A percentile compares a stretch with the other conserved stretches of the same genome.
Evolutionary conservation across 352 stramenopile genomes (phyloP).

Genomic region (Pythium myriotylum): DNA sequence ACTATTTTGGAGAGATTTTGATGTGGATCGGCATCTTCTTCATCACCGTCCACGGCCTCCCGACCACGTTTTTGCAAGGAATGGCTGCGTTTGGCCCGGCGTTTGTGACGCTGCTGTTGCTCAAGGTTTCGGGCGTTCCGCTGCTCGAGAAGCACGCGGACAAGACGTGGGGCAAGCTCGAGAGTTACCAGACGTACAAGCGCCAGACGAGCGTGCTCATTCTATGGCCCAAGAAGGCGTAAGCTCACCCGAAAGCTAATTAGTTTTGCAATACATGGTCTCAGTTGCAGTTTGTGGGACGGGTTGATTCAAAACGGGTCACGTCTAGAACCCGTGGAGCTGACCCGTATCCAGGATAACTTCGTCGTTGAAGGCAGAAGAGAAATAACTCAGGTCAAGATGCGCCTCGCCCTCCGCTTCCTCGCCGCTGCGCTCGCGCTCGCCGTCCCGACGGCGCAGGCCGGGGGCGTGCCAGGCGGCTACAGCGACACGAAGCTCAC

Average conservation of each 20-base stretch:
- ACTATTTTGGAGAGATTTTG: slow-evolving; percentile 92
- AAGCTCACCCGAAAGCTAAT: neutral
- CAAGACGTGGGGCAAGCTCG: slow-evolving; percentile 63
- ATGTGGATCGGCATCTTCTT: slow-evolving; percentile 85
- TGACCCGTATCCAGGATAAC: too few relatives aligned
- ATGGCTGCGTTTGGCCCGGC: slow-evolving; percentile 57
- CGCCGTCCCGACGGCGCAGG: neutral
- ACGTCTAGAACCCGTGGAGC: too few relatives aligned
- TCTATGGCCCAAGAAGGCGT: slow-evolving; percentile 29
- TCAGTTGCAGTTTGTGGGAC: too few relatives aligned
- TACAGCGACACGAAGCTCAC: slow-evolving; percentile 9
- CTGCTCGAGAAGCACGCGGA: slow-evolving; percentile 75
- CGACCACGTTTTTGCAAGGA: slow-evolving; percentile 31
- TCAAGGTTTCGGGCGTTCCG: slow-evolving; percentile 73
- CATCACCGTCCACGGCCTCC: slow-evolving; percentile 48
- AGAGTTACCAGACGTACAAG: slow-evolving; percentile 84
- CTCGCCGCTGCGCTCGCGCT: neutral
- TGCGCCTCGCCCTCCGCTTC: slow-evolving; percentile 2
- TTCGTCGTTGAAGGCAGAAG: too few relatives aligned
- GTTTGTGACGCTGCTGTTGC: slow-evolving; percentile 77
- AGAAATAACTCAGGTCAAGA: neutral
- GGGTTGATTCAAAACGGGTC: too few relatives aligned
- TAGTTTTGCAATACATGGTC: too few relatives aligned
- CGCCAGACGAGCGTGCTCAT: slow-evolving; percentile 65
- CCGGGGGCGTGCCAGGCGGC: slow-evolving; percentile 5